Conservation (phyloP, 768 basidiomycete genomes). For the Crepidotus variabilis region DNA sequence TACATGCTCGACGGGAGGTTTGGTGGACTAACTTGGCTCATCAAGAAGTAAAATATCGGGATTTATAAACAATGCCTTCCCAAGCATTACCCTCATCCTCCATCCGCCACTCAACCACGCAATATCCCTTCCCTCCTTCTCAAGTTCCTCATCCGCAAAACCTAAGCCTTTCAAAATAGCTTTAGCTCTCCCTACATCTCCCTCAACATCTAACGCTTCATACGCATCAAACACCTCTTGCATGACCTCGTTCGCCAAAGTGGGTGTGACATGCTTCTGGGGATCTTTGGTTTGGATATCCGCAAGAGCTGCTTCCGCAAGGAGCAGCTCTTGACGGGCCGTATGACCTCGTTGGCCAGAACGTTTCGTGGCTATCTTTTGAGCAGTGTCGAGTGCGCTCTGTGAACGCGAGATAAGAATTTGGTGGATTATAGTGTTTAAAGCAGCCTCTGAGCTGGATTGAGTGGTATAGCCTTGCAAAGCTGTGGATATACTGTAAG, state of each 20-base stretch:
- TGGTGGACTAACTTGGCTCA: slow-evolving; percentile 37
- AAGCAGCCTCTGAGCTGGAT: slow-evolving; percentile 12
- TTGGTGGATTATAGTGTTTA: slow-evolving; percentile 21
- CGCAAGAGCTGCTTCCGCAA: slow-evolving; percentile 37
- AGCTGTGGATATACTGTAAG: slow-evolving; percentile 9
- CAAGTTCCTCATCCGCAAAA: slow-evolving; percentile 37
- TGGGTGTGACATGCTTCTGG: slow-evolving; percentile 23
- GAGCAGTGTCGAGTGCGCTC: slow-evolving; percentile 28
- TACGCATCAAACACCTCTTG: slow-evolving; percentile 24
- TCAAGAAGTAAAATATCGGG: slow-evolving; percentile 58
- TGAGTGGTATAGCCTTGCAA: slow-evolving; percentile 20
- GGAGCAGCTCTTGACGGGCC: slow-evolving; percentile 49
- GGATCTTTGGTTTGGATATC: slow-evolving; percentile 24
- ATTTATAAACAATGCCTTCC: slow-evolving; percentile 52
- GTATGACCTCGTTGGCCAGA: slow-evolving; percentile 55
- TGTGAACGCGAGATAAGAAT: slow-evolving; percentile 20
- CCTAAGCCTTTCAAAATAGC: slow-evolving; percentile 57
- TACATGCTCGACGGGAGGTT: neutral
- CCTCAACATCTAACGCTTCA: slow-evolving; percentile 31
- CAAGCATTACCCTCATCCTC: slow-evolving; percentile 57
- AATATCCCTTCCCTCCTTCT: slow-evolving; percentile 32
- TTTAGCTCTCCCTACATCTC: slow-evolving; percentile 44
- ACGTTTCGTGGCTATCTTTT: slow-evolving; percentile 46
- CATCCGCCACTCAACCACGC: slow-evolving; percentile 60
- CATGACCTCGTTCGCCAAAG: slow-evolving; percentile 21